Evolutionary conservation across 257 asterid genomes (phyloP).

Genomic region (Nicotiana undulata): DNA sequence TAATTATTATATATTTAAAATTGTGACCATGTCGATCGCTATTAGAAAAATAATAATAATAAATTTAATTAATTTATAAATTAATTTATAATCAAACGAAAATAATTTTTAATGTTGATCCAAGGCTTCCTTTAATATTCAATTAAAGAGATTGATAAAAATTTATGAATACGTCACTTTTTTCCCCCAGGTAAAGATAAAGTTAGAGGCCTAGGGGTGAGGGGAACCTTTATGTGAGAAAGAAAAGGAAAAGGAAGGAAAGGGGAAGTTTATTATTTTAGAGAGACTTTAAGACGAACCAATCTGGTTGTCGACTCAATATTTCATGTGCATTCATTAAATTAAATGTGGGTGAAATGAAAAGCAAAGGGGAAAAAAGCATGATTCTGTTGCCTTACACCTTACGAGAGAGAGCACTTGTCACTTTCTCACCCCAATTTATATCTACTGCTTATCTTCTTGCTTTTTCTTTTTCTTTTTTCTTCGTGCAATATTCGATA

Average conservation of each 20-base stretch:
- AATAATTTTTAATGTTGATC: no score
- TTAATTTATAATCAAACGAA: no score
- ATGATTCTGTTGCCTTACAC: not conserved
- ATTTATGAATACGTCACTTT: not conserved
- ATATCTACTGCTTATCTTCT: no score
- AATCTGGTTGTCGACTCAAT: constrained; percentile 13
- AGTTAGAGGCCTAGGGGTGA: not conserved
- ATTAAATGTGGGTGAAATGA: not conserved
- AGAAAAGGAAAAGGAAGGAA: not conserved
- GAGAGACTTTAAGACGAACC: constrained; percentile 18
- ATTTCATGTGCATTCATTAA: constrained; percentile 17
- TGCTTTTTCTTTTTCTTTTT: no score
- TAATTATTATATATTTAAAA: no score
- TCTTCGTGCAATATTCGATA: no score
- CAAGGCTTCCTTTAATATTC: no score
- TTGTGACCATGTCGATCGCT: no score
- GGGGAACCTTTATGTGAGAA: not conserved
- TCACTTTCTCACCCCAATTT: not conserved
- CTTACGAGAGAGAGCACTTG: not conserved
- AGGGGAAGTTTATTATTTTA: not conserved
- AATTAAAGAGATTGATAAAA: no score
- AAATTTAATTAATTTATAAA: no score
- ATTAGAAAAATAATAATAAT: no score
- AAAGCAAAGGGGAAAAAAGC: not conserved
- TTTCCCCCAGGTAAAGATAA: not conserved